Evolutionary conservation across 2,329 filamentous ascomycete genomes (phyloP).

Genomic region (Pseudocercospora musae): DNA sequence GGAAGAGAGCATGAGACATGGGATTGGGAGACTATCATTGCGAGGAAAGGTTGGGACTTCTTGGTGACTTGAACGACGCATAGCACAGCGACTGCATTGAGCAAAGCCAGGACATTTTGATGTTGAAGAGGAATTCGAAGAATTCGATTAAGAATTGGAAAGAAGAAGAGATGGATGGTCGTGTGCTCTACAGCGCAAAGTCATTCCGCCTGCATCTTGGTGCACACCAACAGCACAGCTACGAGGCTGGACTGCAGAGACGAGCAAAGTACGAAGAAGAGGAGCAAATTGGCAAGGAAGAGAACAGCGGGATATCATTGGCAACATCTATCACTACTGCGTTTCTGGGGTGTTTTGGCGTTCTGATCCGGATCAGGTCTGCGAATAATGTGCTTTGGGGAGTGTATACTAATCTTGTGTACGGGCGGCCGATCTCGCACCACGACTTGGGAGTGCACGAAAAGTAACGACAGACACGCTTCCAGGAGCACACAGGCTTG

Average conservation of each 20-base stretch:
- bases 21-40: conserved; percentile 63
- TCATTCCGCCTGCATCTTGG: neutral
- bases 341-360: neutral
- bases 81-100: neutral
- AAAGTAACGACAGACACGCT: neutral
- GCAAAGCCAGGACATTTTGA: neutral
- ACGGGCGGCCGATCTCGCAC: neutral
- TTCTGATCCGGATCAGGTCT: neutral
- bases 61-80: conserved; percentile 52
- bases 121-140: neutral
- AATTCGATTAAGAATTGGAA: too few species aligned
- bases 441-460: neutral
- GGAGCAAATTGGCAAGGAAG: neutral
- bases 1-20: conserved; percentile 54
- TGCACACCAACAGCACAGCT: conserved; percentile 3
- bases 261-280: neutral
- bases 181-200: neutral
- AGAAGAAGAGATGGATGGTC: neutral
- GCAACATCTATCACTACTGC: neutral
- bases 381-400: neutral
- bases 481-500: neutral
- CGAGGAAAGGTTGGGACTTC: conserved; percentile 58
- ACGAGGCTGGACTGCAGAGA: neutral
- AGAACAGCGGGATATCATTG: neutral
- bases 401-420: neutral